These are phyloP conservation scores for Phymatotrichopsis omnivora DNA, from an alignment of 2,329 filamentous ascomycete genomes.

Conservation along the genomic window DNA sequence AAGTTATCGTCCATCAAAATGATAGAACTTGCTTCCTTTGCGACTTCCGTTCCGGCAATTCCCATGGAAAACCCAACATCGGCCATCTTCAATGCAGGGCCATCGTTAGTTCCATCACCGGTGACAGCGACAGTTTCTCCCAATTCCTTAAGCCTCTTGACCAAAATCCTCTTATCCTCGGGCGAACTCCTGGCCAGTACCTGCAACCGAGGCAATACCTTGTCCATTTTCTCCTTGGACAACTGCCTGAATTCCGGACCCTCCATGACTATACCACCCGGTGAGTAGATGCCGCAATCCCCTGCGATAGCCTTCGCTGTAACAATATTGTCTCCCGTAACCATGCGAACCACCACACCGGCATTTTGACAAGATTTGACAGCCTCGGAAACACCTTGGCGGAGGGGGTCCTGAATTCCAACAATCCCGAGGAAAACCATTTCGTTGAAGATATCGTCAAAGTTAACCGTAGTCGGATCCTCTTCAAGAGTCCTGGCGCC, in stretches of 20 bases:
- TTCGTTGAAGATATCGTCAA: constrained; percentile 57
- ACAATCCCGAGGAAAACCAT: constrained; percentile 65
- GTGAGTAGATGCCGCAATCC: constrained; percentile 58
- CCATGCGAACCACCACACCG: constrained; percentile 63
- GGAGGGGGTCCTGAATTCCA: constrained; percentile 64
- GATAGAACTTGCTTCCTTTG: constrained; percentile 59
- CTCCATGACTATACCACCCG: constrained; percentile 55
- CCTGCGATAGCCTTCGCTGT: constrained; percentile 64
- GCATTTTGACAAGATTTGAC: constrained; percentile 57
- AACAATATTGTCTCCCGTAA: constrained; percentile 61
- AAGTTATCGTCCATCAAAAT: constrained; percentile 60
- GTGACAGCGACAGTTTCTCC: constrained; percentile 45
- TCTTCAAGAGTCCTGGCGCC: constrained; percentile 48
- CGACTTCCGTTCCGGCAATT: constrained; percentile 55
- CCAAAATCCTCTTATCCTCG: constrained; percentile 55
- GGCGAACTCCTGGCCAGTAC: constrained; percentile 56
- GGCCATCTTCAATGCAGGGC: constrained; percentile 53
- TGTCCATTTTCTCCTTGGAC: constrained; percentile 48
- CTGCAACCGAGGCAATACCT: constrained; percentile 49
- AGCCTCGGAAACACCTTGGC: constrained; percentile 56
- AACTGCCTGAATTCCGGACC: constrained; percentile 56
- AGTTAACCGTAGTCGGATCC: constrained; percentile 51
- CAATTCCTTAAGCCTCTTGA: constrained; percentile 42
- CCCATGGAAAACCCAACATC: constrained; percentile 62
- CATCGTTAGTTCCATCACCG: constrained; percentile 58